Base-by-base conservation (phyloP, 495 filamentous ascomycete species). In the Penicillium steckii region DNA sequence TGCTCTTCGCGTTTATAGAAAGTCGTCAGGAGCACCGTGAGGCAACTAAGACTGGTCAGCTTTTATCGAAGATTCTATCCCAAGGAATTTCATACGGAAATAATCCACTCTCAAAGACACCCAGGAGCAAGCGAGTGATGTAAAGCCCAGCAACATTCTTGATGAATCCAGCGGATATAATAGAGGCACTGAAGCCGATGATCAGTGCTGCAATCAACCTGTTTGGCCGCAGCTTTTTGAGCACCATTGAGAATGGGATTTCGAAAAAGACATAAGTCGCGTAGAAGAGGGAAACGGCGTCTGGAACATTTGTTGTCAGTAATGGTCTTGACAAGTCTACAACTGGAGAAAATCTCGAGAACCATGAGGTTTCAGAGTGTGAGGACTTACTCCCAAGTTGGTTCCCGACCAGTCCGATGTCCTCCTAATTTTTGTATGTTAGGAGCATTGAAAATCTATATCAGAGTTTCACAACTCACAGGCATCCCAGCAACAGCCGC, bases 181-280 rank as follows among this genome's bases (percentile, higher is more conserved):
- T 60, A 33, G 54, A 63, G 22, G 62, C 59, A 38, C 68, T 68
- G 65, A 70, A 73, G 17, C 51, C 52, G 22, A 69, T 56, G n/a
- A 72, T 71, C 15, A 70, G 52, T 3, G 61, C 55, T 21, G 65
- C 60, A 56, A 74, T 74, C 61, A 69, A 72, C 35, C 53, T 43
- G 29, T 65, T 70, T 22, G 68, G 71, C 5, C 59, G 56, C 32
- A 70, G 55, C 15, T 59, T 59, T 12, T 55, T 59, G 24, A 59
- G 56, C 12, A 59, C 46, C 25, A 75, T 54, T 8, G 68, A 73
- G 32, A 60, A 62, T 18, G 61, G 47, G 25, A 68, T 67, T 48
- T 73, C 71, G 48, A 75, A 72, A 18, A 71, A 50, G 55, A 72
- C 59, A 27, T 72, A 73, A 9, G 54, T 56, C 6, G 54, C 54